These are phyloP conservation scores for Rhinocladiella similis DNA, from an alignment of 2,329 filamentous ascomycete species.

Conservation along the genomic window DNA sequence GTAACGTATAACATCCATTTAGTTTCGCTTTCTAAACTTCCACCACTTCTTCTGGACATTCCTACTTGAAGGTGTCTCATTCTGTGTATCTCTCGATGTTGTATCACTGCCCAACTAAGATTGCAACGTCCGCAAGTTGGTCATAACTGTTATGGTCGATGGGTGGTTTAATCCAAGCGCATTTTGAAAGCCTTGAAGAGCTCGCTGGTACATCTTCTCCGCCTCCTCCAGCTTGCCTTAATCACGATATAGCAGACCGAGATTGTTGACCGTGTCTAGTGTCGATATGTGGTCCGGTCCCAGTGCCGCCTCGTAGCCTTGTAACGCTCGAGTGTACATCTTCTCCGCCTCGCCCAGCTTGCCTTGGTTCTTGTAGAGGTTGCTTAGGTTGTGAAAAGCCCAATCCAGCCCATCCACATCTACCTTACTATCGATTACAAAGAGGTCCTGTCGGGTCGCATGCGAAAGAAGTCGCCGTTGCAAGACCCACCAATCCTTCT, in stretches of 20 bases:
- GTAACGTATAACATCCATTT: too few relatives aligned
- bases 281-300: slow-evolving; percentile 26
- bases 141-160: too few relatives aligned
- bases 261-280: slow-evolving; percentile 30
- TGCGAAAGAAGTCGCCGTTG: slow-evolving; percentile 6
- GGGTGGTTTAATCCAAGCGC: neutral
- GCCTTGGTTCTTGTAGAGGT: slow-evolving; percentile 25
- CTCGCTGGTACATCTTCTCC: slow-evolving; percentile 34
- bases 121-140: too few relatives aligned
- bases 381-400: neutral
- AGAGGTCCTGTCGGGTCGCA: slow-evolving; percentile 8
- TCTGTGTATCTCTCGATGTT: too few relatives aligned
- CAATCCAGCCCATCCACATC: neutral
- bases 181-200: slow-evolving; percentile 4
- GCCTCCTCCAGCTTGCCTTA: slow-evolving; percentile 31
- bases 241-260: slow-evolving; percentile 34
- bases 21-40: too few relatives aligned
- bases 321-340: slow-evolving; percentile 3
- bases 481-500: slow-evolving; percentile 8
- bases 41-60: too few relatives aligned
- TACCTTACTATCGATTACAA: slow-evolving; percentile 1
- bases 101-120: too few relatives aligned
- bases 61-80: too few relatives aligned
- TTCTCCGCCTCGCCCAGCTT: slow-evolving; percentile 31
- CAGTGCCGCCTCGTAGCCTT: slow-evolving; percentile 23